Percentiles rank a stretch among this genome's conserved stretches.
Conservation (phyloP, 805 yeast genomes). For the Candida piceae region DNA sequence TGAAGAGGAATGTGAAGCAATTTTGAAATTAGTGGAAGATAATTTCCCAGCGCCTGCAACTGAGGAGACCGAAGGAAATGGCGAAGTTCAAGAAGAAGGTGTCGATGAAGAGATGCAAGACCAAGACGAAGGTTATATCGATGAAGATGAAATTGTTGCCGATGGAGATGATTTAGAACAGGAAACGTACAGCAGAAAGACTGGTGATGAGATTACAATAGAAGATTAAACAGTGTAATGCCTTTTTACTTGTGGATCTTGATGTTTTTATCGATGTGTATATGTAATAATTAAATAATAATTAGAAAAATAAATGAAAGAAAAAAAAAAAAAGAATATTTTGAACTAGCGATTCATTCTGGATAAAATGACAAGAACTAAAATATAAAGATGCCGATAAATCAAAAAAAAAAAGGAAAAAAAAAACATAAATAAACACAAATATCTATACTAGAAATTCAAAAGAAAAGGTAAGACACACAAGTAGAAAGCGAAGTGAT, state of each 20-base stretch:
- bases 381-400: too few relatives aligned
- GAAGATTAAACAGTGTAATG: slow-evolving; percentile 14
- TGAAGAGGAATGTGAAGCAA: slow-evolving; percentile 57
- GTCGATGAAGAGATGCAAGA: slow-evolving; percentile 15
- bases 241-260: too few relatives aligned
- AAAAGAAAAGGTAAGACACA: too few relatives aligned
- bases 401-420: too few relatives aligned
- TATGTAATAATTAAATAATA: too few relatives aligned
- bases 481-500: too few relatives aligned
- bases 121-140: slow-evolving; percentile 10
- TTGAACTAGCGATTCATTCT: too few relatives aligned
- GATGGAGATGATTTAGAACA: slow-evolving; percentile 25
- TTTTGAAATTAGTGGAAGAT: slow-evolving; percentile 51
- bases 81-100: slow-evolving; percentile 15
- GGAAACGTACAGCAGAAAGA: slow-evolving; percentile 15
- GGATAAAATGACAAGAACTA: background rate
- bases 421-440: too few relatives aligned
- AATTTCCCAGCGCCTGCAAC: slow-evolving; percentile 43
- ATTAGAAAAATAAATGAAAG: too few relatives aligned
- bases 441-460: too few relatives aligned
- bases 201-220: slow-evolving; percentile 15
- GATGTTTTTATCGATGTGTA: too few relatives aligned
- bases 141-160: slow-evolving; percentile 21
- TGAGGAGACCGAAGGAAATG: slow-evolving; percentile 20
- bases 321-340: too few relatives aligned